Conservation (phyloP, 257 asterid genomes). For the Solanum neorickii region DNA sequence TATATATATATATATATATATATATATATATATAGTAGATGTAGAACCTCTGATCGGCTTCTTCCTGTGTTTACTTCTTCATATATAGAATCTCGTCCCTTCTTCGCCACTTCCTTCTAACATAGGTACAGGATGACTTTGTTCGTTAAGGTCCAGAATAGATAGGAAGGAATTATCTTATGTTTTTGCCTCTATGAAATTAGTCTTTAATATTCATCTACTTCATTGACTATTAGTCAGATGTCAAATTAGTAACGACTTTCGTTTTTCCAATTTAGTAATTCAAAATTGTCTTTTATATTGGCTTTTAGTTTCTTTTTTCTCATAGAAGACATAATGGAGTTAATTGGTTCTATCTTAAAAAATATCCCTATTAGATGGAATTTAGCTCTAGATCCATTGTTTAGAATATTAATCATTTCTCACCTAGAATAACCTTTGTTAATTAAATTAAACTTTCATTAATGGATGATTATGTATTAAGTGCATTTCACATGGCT, state of each 20-base stretch:
- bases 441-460: background rate
- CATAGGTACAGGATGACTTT: background rate
- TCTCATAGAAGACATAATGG: background rate
- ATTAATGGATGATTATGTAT: background rate
- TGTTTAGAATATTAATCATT: conserved; percentile 24
- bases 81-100: background rate
- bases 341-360: background rate
- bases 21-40: too few relatives aligned
- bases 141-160: background rate
- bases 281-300: background rate
- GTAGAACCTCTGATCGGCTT: background rate
- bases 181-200: background rate
- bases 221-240: background rate
- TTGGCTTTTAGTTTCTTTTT: background rate
- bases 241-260: background rate
- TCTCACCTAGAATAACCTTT: conserved; percentile 15
- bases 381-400: conserved; percentile 21
- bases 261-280: background rate
- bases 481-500: conserved; percentile 58
- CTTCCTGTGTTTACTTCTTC: too few relatives aligned
- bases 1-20: too few relatives aligned
- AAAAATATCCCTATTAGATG: background rate
- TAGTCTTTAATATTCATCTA: background rate
- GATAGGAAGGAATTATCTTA: background rate
- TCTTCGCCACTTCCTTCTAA: background rate